phyloP scores from a whole-genome alignment of 768 basidiomycete species.

The Xanthoconium stramineum region DNA sequence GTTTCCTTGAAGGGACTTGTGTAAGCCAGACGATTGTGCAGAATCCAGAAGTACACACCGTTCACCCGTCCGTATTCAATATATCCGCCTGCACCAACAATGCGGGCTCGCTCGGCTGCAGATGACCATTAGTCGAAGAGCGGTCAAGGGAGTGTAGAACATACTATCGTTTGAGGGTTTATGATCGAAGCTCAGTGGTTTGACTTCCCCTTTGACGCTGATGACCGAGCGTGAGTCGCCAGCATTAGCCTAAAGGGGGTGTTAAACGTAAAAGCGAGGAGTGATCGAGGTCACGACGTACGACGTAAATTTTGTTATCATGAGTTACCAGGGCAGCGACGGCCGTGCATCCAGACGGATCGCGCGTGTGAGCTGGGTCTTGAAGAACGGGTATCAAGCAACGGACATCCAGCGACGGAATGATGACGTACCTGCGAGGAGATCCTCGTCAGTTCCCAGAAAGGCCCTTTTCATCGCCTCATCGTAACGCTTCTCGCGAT shows the following conservation, averaged over 20 bases:
- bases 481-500: constrained; percentile 66
- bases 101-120: constrained; percentile 79
- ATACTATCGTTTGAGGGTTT: constrained; percentile 86
- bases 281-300: constrained; percentile 38
- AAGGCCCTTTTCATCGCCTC: constrained; percentile 85
- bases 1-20: constrained; percentile 58
- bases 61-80: constrained; percentile 97
- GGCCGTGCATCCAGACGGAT: constrained; percentile 96
- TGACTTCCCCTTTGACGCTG: constrained; percentile 78
- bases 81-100: constrained; percentile 89
- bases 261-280: not conserved
- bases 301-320: constrained; percentile 76
- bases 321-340: constrained; percentile 81
- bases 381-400: constrained; percentile 8
- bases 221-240: constrained; percentile 95
- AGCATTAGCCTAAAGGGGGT: constrained; percentile 79
- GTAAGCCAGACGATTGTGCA: not conserved
- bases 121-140: constrained; percentile 1
- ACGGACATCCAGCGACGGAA: not conserved
- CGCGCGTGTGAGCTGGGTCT: constrained; percentile 86
- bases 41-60: constrained; percentile 46
- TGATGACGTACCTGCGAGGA: constrained; percentile 66
- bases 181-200: constrained; percentile 90
- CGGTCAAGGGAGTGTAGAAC: constrained; percentile 22
- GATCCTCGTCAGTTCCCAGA: constrained; percentile 91